These are phyloP conservation scores for Aspergillus chevalieri DNA, from an alignment of 2,329 filamentous ascomycete species.

Conservation along the genomic window DNA sequence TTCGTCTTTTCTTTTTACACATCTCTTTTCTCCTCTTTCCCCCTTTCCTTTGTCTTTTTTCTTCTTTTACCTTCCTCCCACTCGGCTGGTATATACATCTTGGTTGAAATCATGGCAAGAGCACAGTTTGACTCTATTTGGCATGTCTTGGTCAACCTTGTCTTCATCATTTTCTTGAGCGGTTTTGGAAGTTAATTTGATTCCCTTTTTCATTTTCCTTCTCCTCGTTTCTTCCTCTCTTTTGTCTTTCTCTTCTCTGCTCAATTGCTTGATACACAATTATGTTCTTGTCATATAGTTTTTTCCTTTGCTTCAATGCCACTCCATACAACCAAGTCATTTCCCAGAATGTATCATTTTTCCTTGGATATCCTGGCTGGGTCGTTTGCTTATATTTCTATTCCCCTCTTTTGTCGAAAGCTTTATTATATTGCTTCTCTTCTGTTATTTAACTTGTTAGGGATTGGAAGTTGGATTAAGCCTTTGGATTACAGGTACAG, in stretches of 20 bases:
- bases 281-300: conserved; percentile 10
- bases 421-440: not conserved
- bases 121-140: too few relatives aligned
- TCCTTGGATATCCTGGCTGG: conserved; percentile 1
- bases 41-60: conserved; percentile 4
- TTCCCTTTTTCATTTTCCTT: conserved; percentile 4
- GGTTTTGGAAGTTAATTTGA: conserved; percentile 9
- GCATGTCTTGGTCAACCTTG: not conserved
- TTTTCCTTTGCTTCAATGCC: conserved; percentile 1
- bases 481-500: not conserved
- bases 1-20: conserved; percentile 15
- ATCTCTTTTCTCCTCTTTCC: conserved; percentile 4
- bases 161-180: conserved; percentile 4
- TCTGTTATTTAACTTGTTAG: not conserved
- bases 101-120: not conserved
- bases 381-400: not conserved
- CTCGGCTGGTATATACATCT: conserved; percentile 8
- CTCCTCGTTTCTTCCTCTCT: not conserved
- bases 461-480: not conserved
- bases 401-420: not conserved
- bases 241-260: not conserved
- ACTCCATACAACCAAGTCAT: conserved; percentile 2
- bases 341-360: conserved; percentile 1
- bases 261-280: conserved; percentile 2
- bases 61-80: conserved; percentile 4